Evolutionary conservation across 2,329 filamentous ascomycete genomes (phyloP).

Genomic region (Alternaria gansuensis): DNA sequence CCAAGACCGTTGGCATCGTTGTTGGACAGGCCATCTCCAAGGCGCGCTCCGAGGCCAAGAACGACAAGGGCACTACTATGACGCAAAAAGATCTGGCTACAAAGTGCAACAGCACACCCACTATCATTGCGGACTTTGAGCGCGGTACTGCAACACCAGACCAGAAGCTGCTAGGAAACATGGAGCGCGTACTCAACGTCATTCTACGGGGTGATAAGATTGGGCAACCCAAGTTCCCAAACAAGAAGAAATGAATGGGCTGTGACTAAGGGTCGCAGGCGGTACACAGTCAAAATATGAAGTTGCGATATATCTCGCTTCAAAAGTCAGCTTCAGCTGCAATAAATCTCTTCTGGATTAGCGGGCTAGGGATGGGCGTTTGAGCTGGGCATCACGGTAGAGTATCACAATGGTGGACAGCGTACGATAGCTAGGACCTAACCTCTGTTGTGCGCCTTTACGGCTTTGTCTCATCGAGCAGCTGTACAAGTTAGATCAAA

Average conservation of each 20-base stretch:
- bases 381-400: slow-evolving; percentile 35
- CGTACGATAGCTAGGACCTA: slow-evolving; percentile 9
- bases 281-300: slow-evolving; percentile 4
- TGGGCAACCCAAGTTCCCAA: slow-evolving; percentile 79
- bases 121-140: slow-evolving; percentile 86
- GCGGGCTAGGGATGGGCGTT: slow-evolving; percentile 38
- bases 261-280: neutral
- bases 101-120: slow-evolving; percentile 86
- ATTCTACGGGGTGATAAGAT: slow-evolving; percentile 88
- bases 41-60: slow-evolving; percentile 80
- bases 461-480: slow-evolving; percentile 9
- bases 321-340: slow-evolving; percentile 8
- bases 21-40: slow-evolving; percentile 85
- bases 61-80: slow-evolving; percentile 76
- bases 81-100: slow-evolving; percentile 88
- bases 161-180: slow-evolving; percentile 78
- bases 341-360: slow-evolving; percentile 34
- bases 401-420: slow-evolving; percentile 15
- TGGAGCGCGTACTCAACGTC: slow-evolving; percentile 87
- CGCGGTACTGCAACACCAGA: slow-evolving; percentile 78
- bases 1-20: slow-evolving; percentile 79
- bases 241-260: slow-evolving; percentile 62
- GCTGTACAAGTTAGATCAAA: slow-evolving; percentile 19
- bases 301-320: slow-evolving; percentile 2
- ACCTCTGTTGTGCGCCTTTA: slow-evolving; percentile 10